Evolutionary conservation across 1,284 basidiomycete genomes (phyloP).

Genomic region (Ceratobasidium sp.): DNA sequence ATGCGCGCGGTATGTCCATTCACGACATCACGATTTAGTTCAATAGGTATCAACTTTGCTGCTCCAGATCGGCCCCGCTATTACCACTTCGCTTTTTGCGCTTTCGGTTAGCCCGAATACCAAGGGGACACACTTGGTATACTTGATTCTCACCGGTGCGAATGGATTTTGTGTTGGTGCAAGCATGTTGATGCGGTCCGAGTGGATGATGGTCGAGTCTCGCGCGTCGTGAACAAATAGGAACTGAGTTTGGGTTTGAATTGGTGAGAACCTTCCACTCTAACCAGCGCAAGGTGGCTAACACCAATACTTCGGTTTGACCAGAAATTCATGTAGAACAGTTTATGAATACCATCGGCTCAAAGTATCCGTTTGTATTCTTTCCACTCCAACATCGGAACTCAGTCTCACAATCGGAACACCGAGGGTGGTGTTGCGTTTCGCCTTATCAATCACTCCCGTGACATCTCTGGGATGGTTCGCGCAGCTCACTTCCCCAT

Average conservation of each 20-base stretch:
- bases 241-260: neutral
- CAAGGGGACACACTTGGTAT: conserved; percentile 43
- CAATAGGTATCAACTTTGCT: neutral
- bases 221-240: neutral
- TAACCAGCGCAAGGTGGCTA: neutral
- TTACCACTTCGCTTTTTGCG: conserved; percentile 47
- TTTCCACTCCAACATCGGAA: conserved; percentile 24
- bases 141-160: conserved; percentile 26
- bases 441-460: conserved; percentile 9
- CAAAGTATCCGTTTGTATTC: neutral
- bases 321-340: neutral
- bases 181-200: conserved; percentile 24
- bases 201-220: conserved; percentile 5
- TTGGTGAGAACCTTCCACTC: neutral
- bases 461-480: conserved; percentile 4
- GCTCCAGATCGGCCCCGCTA: conserved; percentile 44
- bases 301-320: neutral
- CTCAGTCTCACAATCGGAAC: conserved; percentile 25
- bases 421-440: neutral
- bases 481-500: neutral
- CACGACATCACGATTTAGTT: neutral
- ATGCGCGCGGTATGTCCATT: conserved; percentile 43
- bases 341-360: conserved; percentile 5
- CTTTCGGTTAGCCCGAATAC: conserved; percentile 36
- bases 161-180: conserved; percentile 3